Evolutionary conservation across 768 basidiomycete genomes (phyloP).

Genomic region (Russula compacta): DNA sequence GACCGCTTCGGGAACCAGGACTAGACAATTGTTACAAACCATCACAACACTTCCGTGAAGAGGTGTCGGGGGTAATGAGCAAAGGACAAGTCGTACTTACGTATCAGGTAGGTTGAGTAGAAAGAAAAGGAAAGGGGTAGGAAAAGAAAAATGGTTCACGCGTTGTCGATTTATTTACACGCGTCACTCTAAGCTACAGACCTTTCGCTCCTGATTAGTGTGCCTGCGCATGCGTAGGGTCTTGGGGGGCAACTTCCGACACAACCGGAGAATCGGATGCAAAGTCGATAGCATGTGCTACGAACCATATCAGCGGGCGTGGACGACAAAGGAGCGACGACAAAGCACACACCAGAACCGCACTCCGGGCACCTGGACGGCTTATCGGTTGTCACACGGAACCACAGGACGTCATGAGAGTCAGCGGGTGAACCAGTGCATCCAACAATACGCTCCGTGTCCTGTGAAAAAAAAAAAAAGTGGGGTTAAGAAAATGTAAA

Average conservation of each 20-base stretch:
- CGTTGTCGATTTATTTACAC: slow-evolving; percentile 6
- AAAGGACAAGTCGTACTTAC: neutral
- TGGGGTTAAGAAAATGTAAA: neutral
- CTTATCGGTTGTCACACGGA: slow-evolving; percentile 55
- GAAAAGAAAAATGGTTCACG: neutral
- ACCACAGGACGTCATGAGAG: slow-evolving; percentile 91
- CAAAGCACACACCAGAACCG: slow-evolving; percentile 65
- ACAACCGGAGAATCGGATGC: neutral
- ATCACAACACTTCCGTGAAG: too few species aligned
- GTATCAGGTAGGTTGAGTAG: neutral
- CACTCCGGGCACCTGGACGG: slow-evolving; percentile 84
- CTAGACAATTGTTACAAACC: neutral
- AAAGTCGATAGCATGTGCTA: slow-evolving; percentile 64
- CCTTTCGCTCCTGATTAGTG: slow-evolving; percentile 1
- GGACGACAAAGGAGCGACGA: neutral
- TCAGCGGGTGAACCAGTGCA: slow-evolving; percentile 95
- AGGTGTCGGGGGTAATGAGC: neutral
- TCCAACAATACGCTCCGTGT: slow-evolving; percentile 75
- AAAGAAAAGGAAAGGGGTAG: neutral
- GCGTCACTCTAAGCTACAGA: slow-evolving; percentile 5
- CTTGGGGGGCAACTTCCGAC: slow-evolving; percentile 17
- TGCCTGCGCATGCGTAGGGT: slow-evolving; percentile 12
- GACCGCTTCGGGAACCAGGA: neutral
- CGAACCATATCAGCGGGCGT: slow-evolving; percentile 1
- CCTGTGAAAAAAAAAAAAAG: slow-evolving; percentile 35